Conservation (phyloP, 169 alveolate genomes). For the Sarcocystis neurona region DNA sequence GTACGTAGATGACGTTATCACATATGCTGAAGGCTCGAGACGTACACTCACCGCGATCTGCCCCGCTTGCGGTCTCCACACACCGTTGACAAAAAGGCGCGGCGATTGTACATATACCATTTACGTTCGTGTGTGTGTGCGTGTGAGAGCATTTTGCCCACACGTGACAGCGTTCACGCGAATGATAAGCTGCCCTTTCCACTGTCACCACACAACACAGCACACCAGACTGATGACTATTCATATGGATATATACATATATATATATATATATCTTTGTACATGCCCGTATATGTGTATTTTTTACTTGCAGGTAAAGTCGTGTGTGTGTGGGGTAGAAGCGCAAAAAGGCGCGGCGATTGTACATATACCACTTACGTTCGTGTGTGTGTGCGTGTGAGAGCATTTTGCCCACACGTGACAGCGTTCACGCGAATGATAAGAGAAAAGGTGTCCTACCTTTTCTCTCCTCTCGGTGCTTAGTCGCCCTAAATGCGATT, state of each 20-base stretch:
- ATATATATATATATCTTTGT: constrained; percentile 9
- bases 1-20: not conserved
- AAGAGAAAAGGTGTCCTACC: too few relatives aligned
- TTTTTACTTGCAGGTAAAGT: too few relatives aligned
- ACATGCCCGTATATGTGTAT: too few relatives aligned
- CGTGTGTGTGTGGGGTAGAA: too few relatives aligned
- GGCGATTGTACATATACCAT: not conserved
- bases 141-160: not conserved
- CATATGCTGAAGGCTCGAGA: not conserved
- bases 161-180: not conserved
- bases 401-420: not conserved
- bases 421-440: not conserved
- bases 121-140: not conserved
- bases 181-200: not conserved
- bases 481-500: too few relatives aligned
- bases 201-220: not conserved
- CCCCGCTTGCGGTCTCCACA: not conserved
- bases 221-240: not conserved
- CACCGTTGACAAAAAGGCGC: not conserved
- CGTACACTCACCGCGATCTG: not conserved
- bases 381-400: not conserved
- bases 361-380: not conserved
- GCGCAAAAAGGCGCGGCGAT: not conserved
- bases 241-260: not conserved
- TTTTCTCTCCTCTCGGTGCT: too few relatives aligned